Conservation (phyloP, 164 flowering plant genomes). For the Berberis vulgaris region DNA sequence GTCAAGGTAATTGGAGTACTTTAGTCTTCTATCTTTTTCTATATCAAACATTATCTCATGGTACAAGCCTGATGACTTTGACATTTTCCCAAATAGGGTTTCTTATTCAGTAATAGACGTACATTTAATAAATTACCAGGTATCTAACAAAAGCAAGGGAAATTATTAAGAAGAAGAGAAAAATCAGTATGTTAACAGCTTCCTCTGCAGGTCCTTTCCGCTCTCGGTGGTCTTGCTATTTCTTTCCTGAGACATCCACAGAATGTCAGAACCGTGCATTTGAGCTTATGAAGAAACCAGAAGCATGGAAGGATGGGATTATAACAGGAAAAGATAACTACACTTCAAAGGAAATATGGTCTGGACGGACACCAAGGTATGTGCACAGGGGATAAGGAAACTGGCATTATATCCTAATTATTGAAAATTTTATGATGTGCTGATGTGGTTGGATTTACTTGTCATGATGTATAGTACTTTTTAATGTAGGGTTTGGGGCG, state of each 20-base stretch:
- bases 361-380: conserved; percentile 66
- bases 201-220: conserved; percentile 48
- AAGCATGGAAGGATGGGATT: conserved; percentile 60
- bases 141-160: no score
- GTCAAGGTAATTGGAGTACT: no score
- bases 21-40: no score
- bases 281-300: conserved; percentile 44
- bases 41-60: no score
- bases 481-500: conserved; percentile 62
- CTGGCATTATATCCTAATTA: no score
- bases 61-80: no score
- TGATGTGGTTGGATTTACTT: no score
- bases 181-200: background rate
- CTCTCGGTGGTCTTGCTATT: conserved; percentile 88
- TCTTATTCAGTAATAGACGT: no score
- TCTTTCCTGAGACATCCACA: conserved; percentile 81
- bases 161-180: no score
- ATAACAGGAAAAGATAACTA: conserved; percentile 59
- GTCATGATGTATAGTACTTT: background rate
- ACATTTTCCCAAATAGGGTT: no score
- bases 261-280: conserved; percentile 74
- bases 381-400: background rate
- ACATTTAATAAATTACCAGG: no score
- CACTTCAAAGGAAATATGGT: conserved; percentile 78
- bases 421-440: no score